Conservation (phyloP, 2,329 filamentous ascomycete species). For the Pleochaeta shiraiana region DNA sequence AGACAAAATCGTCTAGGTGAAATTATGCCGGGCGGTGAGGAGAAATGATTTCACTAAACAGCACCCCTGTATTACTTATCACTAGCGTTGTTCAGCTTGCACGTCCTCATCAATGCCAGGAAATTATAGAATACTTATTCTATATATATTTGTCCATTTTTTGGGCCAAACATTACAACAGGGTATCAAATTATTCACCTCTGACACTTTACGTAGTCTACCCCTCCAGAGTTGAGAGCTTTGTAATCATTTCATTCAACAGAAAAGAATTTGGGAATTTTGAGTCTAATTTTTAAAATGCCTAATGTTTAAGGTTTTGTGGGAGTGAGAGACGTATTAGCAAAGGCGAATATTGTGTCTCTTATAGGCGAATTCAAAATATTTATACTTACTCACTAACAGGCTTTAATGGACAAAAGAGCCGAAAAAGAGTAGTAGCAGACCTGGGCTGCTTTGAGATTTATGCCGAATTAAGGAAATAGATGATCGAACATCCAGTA, state of each 20-base stretch:
- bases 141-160: no score
- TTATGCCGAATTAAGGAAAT: no score
- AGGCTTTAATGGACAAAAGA: neutral
- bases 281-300: neutral
- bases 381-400: neutral
- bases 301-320: neutral
- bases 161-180: neutral
- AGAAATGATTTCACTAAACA: no score
- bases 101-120: no score
- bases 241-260: neutral
- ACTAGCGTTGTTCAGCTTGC: no score
- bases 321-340: neutral
- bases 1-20: neutral
- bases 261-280: neutral
- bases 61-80: no score
- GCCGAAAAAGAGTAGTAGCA: neutral
- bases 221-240: neutral
- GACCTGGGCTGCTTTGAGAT: neutral
- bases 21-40: conserved; percentile 1
- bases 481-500: conserved; percentile 10
- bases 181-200: neutral
- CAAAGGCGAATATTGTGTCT: neutral
- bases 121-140: no score
- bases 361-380: no score
- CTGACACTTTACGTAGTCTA: neutral